Base-by-base conservation (phyloP, 2,329 filamentous ascomycete genomes). In the Ophiostoma himal-ulmi region DNA sequence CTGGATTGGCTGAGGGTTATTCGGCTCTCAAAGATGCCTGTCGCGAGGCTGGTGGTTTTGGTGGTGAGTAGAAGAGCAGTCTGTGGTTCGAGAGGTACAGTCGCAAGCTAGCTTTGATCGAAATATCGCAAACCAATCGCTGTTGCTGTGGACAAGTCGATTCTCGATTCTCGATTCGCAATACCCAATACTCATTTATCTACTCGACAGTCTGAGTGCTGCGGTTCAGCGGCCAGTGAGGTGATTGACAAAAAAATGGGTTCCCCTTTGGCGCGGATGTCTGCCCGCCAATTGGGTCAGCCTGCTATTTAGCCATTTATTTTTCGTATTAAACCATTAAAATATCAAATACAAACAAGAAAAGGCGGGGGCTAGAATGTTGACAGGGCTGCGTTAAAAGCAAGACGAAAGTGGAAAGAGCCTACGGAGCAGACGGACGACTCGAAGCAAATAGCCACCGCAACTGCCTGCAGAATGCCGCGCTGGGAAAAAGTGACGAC, bases 171-270 rank as follows among this genome's bases (percentile, higher is more conserved):
- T 30, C 30, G 30, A 30, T 30, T 30, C 44, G 44, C 44, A 17
- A 60, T 22, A 30, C 5, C 30, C 54, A 57, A 57, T 57, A 30
- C 14, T 57, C 52, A 22, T 11, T 26, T 11, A 2, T 30, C 30
- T 30, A 30, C 30, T 54, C 48, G 48, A 54, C 52, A 57, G 8
- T 44, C 39, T n/a, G 39, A 44, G 39, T 44, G 39, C 52, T 26
- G 52, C 52, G 52, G 52, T 57, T 48, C 44, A 20, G 44, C 54
- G 54, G n/a, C 57, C 57, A 34, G 60, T 64, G 60, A 64, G 60
- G 60, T 64, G 34, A 64, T 64, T 64, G 60, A 64, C 26, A 64
- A 64, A 64, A 64, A 64, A 64, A 36, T 64, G 60, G 60, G 37
- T 36, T 64, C 60, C 1, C 22, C 30, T 64, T 36, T 64, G 60